A percentile compares a stretch with the other conserved stretches of the same genome.
These are phyloP conservation scores for Hydnomerulius pinastri DNA, from an alignment of 768 basidiomycete genomes.

Conservation along the genomic window DNA sequence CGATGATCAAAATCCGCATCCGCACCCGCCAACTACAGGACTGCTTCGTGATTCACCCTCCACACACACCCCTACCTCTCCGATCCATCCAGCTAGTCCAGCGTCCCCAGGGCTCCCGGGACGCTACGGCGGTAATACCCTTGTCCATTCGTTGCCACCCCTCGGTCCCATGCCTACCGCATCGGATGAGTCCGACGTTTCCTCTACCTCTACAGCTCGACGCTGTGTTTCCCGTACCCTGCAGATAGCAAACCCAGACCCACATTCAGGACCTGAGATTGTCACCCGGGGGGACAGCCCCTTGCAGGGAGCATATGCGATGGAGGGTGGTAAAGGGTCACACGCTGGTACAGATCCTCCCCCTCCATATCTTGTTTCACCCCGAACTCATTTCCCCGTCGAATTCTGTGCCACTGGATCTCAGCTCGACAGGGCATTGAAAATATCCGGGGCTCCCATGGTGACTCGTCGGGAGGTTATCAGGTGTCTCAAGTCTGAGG, in stretches of 20 bases:
- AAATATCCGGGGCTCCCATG: conserved; percentile 13
- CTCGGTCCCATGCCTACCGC: conserved; percentile 15
- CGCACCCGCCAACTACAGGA: too few species aligned
- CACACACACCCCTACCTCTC: conserved; percentile 6
- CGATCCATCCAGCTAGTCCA: conserved; percentile 12
- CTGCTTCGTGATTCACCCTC: not conserved
- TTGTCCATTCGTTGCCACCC: conserved; percentile 16
- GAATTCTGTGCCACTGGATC: conserved; percentile 14
- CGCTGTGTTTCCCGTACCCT: conserved; percentile 10
- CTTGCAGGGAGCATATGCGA: conserved; percentile 1
- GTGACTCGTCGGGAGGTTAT: conserved; percentile 21
- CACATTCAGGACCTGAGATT: not conserved
- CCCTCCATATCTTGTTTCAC: conserved; percentile 15
- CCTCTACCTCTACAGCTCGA: not conserved
- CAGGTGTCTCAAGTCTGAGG: conserved; percentile 23
- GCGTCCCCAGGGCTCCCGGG: too few species aligned
- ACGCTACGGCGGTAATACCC: too few species aligned
- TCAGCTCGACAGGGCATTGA: conserved; percentile 24
- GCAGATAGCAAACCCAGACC: not conserved
- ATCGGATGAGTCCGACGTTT: conserved; percentile 8
- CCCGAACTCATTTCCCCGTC: conserved; percentile 4
- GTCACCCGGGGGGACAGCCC: conserved; percentile 26
- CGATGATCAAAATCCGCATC: not conserved
- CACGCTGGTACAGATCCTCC: conserved; percentile 15
- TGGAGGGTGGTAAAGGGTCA: conserved; percentile 3